phyloP scores from a whole-genome alignment of 805 yeast species.

The Yarrowia sp. region DNA sequence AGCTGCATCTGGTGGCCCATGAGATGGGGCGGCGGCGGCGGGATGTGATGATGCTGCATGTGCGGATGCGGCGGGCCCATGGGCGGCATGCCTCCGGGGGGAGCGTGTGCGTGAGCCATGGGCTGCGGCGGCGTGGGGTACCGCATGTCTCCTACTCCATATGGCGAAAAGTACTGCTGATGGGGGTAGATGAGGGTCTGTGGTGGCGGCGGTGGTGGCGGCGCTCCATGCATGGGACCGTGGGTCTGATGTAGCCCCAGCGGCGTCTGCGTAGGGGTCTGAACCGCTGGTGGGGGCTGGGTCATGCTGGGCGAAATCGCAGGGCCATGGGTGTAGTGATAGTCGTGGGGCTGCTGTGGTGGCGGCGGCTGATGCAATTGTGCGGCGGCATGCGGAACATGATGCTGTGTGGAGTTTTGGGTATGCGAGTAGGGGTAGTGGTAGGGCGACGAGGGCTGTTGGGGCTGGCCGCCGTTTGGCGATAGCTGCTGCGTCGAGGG shows the following conservation, averaged over 20 bases:
- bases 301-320: constrained; percentile 8
- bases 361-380: constrained; percentile 8
- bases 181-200: constrained; percentile 14
- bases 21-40: constrained; percentile 5
- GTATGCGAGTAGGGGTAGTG: constrained; percentile 21
- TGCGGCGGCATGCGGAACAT: background rate
- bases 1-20: constrained; percentile 18
- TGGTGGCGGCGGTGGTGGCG: constrained; percentile 8
- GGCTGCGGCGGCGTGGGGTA: constrained; percentile 24
- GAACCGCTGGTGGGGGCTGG: background rate
- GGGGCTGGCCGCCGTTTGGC: background rate
- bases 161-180: constrained; percentile 14
- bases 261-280: background rate
- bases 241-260: background rate
- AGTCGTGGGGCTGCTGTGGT: background rate
- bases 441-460: constrained; percentile 10
- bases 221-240: background rate
- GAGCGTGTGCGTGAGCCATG: background rate
- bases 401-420: background rate
- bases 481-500: background rate
- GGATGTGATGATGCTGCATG: constrained; percentile 13
- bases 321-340: constrained; percentile 12
- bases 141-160: constrained; percentile 12
- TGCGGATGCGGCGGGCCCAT: constrained; percentile 15
- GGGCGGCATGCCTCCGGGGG: constrained; percentile 1